Percentiles rank a stretch among this genome's conserved stretches.
Evolutionary conservation across 192 early-diverging fungal species (phyloP).

Genomic region (Coemansia interrupta): DNA sequence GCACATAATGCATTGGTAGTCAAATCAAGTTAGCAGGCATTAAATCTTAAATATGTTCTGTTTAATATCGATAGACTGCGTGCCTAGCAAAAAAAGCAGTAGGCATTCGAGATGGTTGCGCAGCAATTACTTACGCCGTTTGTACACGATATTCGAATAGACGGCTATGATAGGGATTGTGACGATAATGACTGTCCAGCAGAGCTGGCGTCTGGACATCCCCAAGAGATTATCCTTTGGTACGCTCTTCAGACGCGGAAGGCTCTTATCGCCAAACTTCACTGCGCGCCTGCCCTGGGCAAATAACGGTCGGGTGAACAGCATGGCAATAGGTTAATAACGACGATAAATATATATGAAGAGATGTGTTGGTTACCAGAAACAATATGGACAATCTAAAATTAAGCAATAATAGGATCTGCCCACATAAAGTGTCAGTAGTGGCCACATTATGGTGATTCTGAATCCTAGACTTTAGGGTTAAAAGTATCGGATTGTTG

Average conservation of each 20-base stretch:
- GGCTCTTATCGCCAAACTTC: slow-evolving; percentile 35
- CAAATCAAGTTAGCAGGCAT: background rate
- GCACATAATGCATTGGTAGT: background rate
- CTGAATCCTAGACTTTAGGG: too few relatives aligned
- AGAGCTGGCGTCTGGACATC: slow-evolving; percentile 40
- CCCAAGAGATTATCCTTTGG: slow-evolving; percentile 34
- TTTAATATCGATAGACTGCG: too few relatives aligned
- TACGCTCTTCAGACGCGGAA: slow-evolving; percentile 33
- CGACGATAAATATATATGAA: too few relatives aligned
- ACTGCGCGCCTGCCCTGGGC: slow-evolving; percentile 13
- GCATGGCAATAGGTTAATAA: slow-evolving; percentile 3
- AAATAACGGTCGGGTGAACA: slow-evolving; percentile 30
- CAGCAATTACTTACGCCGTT: slow-evolving; percentile 32
- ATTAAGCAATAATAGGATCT: slow-evolving; percentile 2
- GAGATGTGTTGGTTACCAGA: too few relatives aligned
- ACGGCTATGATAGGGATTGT: slow-evolving; percentile 43
- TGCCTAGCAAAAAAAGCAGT: too few relatives aligned
- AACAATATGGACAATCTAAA: too few relatives aligned
- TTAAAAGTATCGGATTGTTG: background rate
- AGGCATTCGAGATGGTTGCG: background rate
- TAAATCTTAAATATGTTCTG: too few relatives aligned
- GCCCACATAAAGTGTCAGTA: slow-evolving; percentile 14
- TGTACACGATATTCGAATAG: slow-evolving; percentile 40
- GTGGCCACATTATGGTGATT: background rate
- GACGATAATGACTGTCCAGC: slow-evolving; percentile 52